These are phyloP conservation scores for Oxytropis ochrocephala DNA, from an alignment of 306 rosid species.

Conservation along the genomic window DNA sequence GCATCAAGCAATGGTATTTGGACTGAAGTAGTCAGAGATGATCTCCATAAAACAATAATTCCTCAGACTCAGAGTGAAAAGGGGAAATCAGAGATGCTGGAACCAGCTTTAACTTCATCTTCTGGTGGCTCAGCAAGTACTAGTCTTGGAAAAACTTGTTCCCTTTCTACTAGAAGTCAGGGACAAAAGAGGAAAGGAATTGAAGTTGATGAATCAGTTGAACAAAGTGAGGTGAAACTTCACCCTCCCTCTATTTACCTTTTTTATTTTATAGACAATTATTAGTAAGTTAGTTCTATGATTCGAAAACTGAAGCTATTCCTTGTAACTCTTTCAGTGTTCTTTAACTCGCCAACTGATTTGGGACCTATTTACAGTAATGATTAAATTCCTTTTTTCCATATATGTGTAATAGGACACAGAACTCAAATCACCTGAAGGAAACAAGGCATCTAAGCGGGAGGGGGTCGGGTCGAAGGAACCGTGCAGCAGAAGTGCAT, in stretches of 20 bases:
- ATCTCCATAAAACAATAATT: constrained; percentile 28
- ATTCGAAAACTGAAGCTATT: too few relatives aligned
- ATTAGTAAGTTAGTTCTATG: too few relatives aligned
- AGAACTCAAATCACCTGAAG: constrained; percentile 57
- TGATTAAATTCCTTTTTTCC: not conserved
- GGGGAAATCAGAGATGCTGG: constrained; percentile 46
- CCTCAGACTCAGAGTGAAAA: constrained; percentile 38
- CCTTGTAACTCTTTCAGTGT: too few relatives aligned
- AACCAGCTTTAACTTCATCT: constrained; percentile 61
- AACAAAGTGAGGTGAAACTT: constrained; percentile 70
- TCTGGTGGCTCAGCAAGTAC: constrained; percentile 79
- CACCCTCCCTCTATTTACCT: not conserved
- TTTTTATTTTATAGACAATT: too few relatives aligned
- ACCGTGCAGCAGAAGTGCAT: constrained; percentile 91
- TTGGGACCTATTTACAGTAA: not conserved
- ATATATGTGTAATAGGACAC: constrained; percentile 43
- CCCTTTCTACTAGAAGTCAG: constrained; percentile 53
- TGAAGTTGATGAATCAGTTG: constrained; percentile 65
- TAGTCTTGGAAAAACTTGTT: constrained; percentile 60
- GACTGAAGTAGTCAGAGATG: constrained; percentile 30
- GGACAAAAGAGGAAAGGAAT: constrained; percentile 58
- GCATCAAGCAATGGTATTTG: constrained; percentile 50
- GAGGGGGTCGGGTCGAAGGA: constrained; percentile 57
- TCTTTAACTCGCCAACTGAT: too few relatives aligned
- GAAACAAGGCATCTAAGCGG: constrained; percentile 48